These are phyloP conservation scores for Solanum bukasovii DNA, from an alignment of 257 asterid species.

Conservation along the genomic window DNA sequence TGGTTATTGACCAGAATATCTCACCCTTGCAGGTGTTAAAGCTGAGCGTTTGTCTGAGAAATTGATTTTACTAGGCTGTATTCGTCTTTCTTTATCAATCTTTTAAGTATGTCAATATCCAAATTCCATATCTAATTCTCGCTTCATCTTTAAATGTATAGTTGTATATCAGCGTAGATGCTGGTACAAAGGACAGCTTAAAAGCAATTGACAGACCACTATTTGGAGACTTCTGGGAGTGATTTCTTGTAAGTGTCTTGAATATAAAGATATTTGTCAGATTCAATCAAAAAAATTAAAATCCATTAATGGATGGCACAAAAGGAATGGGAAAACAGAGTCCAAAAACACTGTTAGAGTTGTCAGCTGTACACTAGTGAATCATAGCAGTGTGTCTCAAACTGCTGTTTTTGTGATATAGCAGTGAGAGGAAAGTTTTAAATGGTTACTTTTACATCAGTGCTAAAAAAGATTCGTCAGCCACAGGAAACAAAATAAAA, in stretches of 20 bases:
- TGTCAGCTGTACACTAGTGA: not conserved
- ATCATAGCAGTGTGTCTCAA: not conserved
- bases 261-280: not conserved
- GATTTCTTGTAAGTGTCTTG: conserved; percentile 61
- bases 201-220: conserved; percentile 97
- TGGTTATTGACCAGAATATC: conserved; percentile 3
- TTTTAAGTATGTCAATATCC: not conserved
- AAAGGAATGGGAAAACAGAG: not conserved
- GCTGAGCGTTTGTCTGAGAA: conserved; percentile 56
- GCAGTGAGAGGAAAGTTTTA: not conserved
- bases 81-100: not conserved
- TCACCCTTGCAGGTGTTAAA: conserved; percentile 25
- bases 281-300: not conserved
- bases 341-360: not conserved
- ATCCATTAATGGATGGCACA: not conserved
- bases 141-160: conserved; percentile 26
- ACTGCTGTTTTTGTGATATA: not conserved
- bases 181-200: conserved; percentile 95
- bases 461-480: not conserved
- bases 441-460: not conserved
- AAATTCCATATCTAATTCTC: not conserved
- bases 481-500: not conserved
- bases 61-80: not conserved
- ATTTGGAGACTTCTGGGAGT: conserved; percentile 98
- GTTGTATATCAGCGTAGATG: conserved; percentile 97